phyloP scores from a whole-genome alignment of 225 moss, liverwort and hornwort species.

The Marchantia paleacea region DNA sequence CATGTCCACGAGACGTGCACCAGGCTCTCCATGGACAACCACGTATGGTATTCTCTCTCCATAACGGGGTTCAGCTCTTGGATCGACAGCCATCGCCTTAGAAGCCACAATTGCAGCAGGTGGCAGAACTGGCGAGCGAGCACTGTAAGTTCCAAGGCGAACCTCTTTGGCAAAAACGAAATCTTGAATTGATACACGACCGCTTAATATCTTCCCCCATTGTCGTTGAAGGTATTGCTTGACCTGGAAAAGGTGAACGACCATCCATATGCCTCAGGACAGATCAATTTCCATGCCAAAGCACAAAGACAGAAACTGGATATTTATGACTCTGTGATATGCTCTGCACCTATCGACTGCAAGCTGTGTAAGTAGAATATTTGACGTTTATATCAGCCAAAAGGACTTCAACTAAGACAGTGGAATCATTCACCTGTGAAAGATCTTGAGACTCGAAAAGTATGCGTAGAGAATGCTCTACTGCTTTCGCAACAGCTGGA shows the following conservation, averaged over 20 bases:
- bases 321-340: no score
- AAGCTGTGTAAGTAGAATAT: not conserved
- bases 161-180: constrained; percentile 98
- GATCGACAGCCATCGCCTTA: constrained; percentile 92
- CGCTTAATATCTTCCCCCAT: constrained; percentile 92
- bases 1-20: constrained; percentile 91
- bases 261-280: not conserved
- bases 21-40: constrained; percentile 94
- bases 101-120: constrained; percentile 98
- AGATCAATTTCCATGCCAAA: not conserved
- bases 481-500: constrained; percentile 82
- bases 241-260: constrained; percentile 48
- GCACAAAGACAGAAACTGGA: no score
- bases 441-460: constrained; percentile 88
- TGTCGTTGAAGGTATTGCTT: constrained; percentile 95
- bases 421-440: constrained; percentile 57
- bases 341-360: not conserved
- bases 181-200: constrained; percentile 84
- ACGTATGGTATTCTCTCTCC: constrained; percentile 91
- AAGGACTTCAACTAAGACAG: not conserved
- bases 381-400: no score
- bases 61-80: constrained; percentile 93
- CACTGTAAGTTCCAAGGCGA: constrained; percentile 88
- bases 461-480: constrained; percentile 78
- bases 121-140: constrained; percentile 81